Base-by-base conservation (phyloP, 768 basidiomycete genomes). In the Pleurotus tuoliensis region DNA sequence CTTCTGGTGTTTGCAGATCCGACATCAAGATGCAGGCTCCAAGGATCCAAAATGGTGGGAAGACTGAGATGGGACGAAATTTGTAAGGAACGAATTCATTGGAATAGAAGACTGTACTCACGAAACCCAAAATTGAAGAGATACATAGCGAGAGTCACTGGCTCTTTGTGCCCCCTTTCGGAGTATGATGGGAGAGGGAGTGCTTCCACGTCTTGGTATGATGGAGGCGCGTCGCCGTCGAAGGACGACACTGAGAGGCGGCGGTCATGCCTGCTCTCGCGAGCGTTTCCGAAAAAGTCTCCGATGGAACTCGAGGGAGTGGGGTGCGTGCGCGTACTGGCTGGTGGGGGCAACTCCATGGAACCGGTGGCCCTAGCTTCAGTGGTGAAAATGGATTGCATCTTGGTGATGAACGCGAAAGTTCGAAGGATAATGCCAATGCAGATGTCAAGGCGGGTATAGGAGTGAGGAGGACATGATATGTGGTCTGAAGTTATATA, bases 121-220 rank as follows among this genome's bases (percentile, higher is more conserved):
- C 80, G 25, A 63, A 81, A 81, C 20, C 80, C 80, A 25, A 73
- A 77, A 58, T 73, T 77, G 71, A 81, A 81, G 39, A 81, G 69
- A 60, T 76, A 75, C 47, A 47, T 47, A 25, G 78, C 78, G 56
- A 81, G 73, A 43, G 78, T 78, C 39, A 65, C 59, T 27, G 75
- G 77, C 65, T 77, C 73, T 5, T 65, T 66, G 11, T 72, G 13
- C 13, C 51, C 51, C 20, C 38, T n/a, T 22, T 53, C 20, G 9
- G 51, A 53, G 16, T 53, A 53, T 5, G 51, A 39, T 12, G 51
- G 51, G 20, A 53, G 51, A 40, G 51, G 51, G 8, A 53, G 22
- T 12, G 51, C 51, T 39, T 53, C 51, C 4, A 53, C 51, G 39
- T 53, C 51, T 41, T 39, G 37, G 39, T 53, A 53, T 30, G 51